Base-by-base conservation (phyloP, 1,284 basidiomycete genomes). In the Boletus sp. region DNA sequence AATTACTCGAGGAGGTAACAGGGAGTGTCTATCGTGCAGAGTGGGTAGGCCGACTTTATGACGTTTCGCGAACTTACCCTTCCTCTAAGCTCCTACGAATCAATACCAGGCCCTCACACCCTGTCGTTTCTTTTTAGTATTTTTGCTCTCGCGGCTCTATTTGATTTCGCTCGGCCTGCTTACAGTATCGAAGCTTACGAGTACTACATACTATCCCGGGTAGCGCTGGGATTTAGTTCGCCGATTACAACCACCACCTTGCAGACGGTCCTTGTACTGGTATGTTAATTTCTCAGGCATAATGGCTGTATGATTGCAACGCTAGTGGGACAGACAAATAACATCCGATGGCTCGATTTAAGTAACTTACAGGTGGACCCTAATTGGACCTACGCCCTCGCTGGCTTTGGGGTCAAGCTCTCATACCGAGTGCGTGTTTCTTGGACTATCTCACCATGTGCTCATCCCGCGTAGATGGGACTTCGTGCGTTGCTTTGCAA, bases 391-490 rank as follows among this genome's bases (percentile, higher is more conserved):
- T 85, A 81, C 74, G 65, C 75, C 53, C 72, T 75, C 55, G 68
- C 77, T n/a, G 81, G 81, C 1, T 69, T 77, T 30, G 81, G 77
- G 0, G 74, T 79, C 29, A 75, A 80, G 53, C 60, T 83, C 34
- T 77, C 74, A 7, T 73, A 78, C 44, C 76, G 77, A 62, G 83
- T 85, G 55, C 58, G 72, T 69, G 0, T 17, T 13, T 20, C 12
- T 23, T 40, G 0, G 8, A 23, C 6, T 12, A 32, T 36, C 25
- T 35, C 10, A 17, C 19, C 12, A 4, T 16, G 20, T 8, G 12
- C 47, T 66, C n/a, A 62, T 26, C 9, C 7, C 16, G 14, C 25
- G 19, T 22, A 87, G 84, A 78, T 84, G 57, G 84, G 83, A 26
- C 68, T 87, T 36, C 82, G 84, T 86, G 62, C 47, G 78, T 71